A percentile compares a stretch with the other conserved stretches of the same genome.
These are phyloP conservation scores for Candida morakotiae DNA, from an alignment of 805 yeast species.

Conservation along the genomic window DNA sequence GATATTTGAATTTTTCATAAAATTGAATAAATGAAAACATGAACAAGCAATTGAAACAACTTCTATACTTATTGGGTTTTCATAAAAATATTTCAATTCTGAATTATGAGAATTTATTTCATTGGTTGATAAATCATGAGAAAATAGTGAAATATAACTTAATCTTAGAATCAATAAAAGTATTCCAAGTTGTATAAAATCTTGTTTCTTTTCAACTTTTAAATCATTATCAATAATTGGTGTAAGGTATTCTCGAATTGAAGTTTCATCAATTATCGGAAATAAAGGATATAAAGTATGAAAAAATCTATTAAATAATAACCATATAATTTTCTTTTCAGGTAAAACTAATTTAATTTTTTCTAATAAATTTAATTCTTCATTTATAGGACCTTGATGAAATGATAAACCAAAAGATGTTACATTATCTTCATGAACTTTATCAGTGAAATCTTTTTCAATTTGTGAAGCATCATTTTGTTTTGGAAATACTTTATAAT, in stretches of 20 bases:
- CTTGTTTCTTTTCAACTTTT: slow-evolving; percentile 22
- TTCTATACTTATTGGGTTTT: slow-evolving; percentile 28
- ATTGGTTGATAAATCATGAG: slow-evolving; percentile 24
- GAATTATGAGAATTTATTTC: slow-evolving; percentile 18
- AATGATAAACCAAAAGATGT: slow-evolving; percentile 20
- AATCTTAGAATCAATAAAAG: slow-evolving; percentile 30
- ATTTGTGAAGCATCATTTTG: neutral
- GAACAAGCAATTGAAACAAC: slow-evolving; percentile 27
- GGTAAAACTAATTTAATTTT: slow-evolving; percentile 36
- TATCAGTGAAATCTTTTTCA: slow-evolving; percentile 9
- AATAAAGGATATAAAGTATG: slow-evolving; percentile 37
- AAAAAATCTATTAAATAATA: slow-evolving; percentile 39
- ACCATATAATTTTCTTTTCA: slow-evolving; percentile 28
- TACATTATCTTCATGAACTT: slow-evolving; percentile 9
- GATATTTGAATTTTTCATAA: slow-evolving; percentile 39
- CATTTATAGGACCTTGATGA: slow-evolving; percentile 24
- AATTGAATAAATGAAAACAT: slow-evolving; percentile 34
- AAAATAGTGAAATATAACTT: slow-evolving; percentile 29
- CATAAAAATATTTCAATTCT: slow-evolving; percentile 21
- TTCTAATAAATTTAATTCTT: slow-evolving; percentile 20
- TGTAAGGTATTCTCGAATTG: slow-evolving; percentile 19
- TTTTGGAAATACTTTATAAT: slow-evolving; percentile 1
- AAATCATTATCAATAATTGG: slow-evolving; percentile 11
- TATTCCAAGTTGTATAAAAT: slow-evolving; percentile 30
- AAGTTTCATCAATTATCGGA: slow-evolving; percentile 38